Evolutionary conservation across 208 protist species (phyloP).

Genomic region (Trypanosoma brucei): DNA sequence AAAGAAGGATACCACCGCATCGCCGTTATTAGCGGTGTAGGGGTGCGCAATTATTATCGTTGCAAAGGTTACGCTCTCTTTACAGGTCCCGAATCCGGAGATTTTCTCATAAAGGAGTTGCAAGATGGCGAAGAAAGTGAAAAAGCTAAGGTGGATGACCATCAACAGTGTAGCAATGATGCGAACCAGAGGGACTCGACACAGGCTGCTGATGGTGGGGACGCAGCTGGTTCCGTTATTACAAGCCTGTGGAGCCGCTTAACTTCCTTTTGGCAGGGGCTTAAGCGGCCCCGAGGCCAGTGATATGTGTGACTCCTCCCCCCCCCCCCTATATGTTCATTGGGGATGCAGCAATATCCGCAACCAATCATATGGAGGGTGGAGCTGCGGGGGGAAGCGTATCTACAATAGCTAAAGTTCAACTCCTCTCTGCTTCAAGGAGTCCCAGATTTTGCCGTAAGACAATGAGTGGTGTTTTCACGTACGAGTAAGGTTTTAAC

Average conservation of each 20-base stretch:
- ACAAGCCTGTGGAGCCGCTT: background rate
- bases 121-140: background rate
- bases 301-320: background rate
- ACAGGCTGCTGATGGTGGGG: background rate
- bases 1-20: slow-evolving; percentile 88
- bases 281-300: slow-evolving; percentile 4
- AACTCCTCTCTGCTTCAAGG: too few species aligned
- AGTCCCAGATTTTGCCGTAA: too few species aligned
- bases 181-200: background rate
- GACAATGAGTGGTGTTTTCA: too few species aligned
- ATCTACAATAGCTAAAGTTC: too few species aligned
- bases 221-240: background rate
- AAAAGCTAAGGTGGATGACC: background rate
- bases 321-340: too few species aligned
- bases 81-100: slow-evolving; percentile 30
- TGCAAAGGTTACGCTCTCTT: slow-evolving; percentile 91
- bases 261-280: slow-evolving; percentile 3
- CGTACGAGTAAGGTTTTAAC: too few species aligned
- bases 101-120: slow-evolving; percentile 68
- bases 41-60: slow-evolving; percentile 97
- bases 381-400: too few species aligned
- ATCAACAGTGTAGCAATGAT: background rate
- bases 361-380: too few species aligned
- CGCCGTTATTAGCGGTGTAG: slow-evolving; percentile 97
- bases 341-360: too few species aligned